phyloP scores from a whole-genome alignment of 176 grass and related monocot species.

The Carex parvula region DNA sequence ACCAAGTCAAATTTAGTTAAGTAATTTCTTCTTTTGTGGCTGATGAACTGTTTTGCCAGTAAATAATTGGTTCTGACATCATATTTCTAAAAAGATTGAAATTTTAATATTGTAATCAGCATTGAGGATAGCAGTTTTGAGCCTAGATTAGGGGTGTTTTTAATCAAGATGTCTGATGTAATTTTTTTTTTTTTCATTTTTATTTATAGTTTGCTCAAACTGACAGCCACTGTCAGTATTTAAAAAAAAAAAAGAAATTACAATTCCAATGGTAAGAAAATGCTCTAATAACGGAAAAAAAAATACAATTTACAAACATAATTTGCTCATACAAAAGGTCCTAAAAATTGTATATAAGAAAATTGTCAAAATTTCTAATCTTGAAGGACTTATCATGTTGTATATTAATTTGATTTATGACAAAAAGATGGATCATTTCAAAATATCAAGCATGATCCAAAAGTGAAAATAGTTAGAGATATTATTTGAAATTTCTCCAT shows the following conservation, averaged over 20 bases:
- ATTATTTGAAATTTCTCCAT: background rate
- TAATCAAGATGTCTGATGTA: too few relatives aligned
- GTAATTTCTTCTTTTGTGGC: background rate
- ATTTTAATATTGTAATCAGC: background rate
- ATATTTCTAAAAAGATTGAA: background rate
- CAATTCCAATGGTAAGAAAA: background rate
- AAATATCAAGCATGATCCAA: background rate
- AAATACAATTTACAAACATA: background rate
- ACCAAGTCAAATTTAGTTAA: background rate
- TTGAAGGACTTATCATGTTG: background rate
- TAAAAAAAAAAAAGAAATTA: background rate
- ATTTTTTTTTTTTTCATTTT: too few relatives aligned
- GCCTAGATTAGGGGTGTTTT: too few relatives aligned
- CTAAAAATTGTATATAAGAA: too few relatives aligned
- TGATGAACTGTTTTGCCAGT: background rate
- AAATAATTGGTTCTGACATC: background rate
- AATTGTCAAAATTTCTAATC: too few relatives aligned
- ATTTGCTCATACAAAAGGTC: too few relatives aligned
- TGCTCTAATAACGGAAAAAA: background rate
- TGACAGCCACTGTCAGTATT: too few relatives aligned
- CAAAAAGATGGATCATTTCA: background rate
- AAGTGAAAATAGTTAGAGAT: background rate
- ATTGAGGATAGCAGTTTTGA: too few relatives aligned
- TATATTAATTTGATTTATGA: background rate
- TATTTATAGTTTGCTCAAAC: too few relatives aligned